Evolutionary conservation across 441 rosid species (phyloP).

Genomic region (Adansonia madagascariensis): DNA sequence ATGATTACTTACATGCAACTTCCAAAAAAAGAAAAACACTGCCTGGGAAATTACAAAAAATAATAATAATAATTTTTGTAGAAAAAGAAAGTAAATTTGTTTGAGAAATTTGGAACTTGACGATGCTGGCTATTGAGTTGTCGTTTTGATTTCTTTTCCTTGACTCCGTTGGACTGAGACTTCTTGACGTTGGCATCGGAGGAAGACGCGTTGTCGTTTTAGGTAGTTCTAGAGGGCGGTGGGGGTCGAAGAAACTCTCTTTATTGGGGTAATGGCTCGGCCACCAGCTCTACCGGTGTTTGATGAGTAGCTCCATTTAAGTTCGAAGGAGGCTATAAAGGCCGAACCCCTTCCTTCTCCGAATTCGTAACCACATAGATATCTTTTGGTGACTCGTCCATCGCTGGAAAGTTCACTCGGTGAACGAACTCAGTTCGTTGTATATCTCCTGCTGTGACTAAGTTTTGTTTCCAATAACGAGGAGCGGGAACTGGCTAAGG

Average conservation of each 20-base stretch:
- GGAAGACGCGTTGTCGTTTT: slow-evolving; percentile 35
- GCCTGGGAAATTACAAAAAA: no score
- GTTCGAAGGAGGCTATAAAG: slow-evolving; percentile 32
- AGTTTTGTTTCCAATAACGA: neutral
- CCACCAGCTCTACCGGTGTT: slow-evolving; percentile 75
- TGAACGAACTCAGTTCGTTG: slow-evolving; percentile 25
- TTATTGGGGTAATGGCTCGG: slow-evolving; percentile 80
- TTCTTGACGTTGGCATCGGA: slow-evolving; percentile 20
- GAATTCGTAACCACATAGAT: neutral
- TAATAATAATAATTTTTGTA: neutral
- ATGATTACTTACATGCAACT: neutral
- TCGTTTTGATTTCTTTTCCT: slow-evolving; percentile 89
- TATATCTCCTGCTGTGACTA: neutral
- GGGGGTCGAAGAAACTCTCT: slow-evolving; percentile 76
- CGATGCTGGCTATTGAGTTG: slow-evolving; percentile 87
- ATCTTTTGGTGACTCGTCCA: slow-evolving; percentile 47
- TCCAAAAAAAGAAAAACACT: neutral
- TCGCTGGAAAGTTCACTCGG: slow-evolving; percentile 28
- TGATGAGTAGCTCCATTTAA: slow-evolving; percentile 37
- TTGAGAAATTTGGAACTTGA: slow-evolving; percentile 45
- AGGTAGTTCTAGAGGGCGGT: slow-evolving; percentile 45
- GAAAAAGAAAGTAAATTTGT: neutral
- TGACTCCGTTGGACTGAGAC: slow-evolving; percentile 46
- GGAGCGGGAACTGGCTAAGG: neutral
- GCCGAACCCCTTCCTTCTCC: neutral